Percentiles rank a stretch among this genome's conserved stretches.
Conservation (phyloP, 352 stramenopile species). For the Pythium monospermum region DNA sequence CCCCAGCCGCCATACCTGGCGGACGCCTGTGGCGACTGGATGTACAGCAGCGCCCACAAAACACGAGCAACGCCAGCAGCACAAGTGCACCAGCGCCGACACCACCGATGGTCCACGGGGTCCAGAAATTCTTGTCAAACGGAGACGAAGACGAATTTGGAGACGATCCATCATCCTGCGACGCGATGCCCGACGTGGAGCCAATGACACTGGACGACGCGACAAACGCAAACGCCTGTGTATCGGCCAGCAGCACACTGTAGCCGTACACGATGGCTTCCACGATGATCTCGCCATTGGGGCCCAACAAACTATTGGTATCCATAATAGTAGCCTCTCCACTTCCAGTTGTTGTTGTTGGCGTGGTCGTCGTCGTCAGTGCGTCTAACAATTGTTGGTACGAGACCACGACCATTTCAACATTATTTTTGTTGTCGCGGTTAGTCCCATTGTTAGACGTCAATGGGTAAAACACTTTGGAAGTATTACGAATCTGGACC, state of each 20-base stretch:
- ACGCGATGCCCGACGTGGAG: conserved; percentile 31
- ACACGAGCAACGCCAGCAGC: conserved; percentile 41
- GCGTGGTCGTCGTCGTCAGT: conserved; percentile 12
- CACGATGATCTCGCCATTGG: conserved; percentile 61
- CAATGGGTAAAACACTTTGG: conserved; percentile 53
- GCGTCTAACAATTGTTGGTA: conserved; percentile 57
- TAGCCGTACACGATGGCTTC: conserved; percentile 64
- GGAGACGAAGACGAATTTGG: too few species aligned
- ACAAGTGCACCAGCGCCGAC: conserved; percentile 43
- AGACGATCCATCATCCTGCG: background rate
- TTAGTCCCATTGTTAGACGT: conserved; percentile 42
- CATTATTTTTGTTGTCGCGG: conserved; percentile 77
- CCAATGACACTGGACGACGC: conserved; percentile 74
- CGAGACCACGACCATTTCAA: conserved; percentile 78
- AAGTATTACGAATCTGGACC: conserved; percentile 53
- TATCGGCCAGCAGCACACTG: conserved; percentile 49
- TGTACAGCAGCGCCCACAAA: conserved; percentile 29
- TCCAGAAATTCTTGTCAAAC: too few species aligned
- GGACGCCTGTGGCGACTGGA: conserved; percentile 3
- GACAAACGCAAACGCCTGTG: conserved; percentile 72
- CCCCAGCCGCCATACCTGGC: background rate
- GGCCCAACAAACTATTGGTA: conserved; percentile 18
- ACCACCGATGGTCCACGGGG: conserved; percentile 44
- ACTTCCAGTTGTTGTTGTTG: too few species aligned
- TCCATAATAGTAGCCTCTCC: too few species aligned